Evolutionary conservation across 495 filamentous ascomycete genomes (phyloP).

Genomic region (Penicillium argentinense): DNA sequence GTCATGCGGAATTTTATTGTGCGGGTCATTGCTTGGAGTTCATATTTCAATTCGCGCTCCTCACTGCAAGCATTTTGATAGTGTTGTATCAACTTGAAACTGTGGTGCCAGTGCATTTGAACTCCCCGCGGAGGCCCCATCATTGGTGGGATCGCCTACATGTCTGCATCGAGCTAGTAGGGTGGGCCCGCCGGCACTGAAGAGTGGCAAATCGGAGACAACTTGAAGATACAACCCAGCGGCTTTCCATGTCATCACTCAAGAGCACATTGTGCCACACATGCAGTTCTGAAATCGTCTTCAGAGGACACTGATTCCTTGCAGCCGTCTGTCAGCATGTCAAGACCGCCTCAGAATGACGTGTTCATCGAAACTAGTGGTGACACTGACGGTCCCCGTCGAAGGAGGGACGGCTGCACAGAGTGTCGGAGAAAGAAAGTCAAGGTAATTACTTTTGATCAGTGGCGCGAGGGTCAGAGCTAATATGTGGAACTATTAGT

Average conservation of each 20-base stretch:
- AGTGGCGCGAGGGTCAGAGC: no score
- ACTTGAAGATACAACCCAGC: background rate
- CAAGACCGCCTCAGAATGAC: background rate
- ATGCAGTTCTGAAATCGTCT: no score
- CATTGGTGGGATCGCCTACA: slow-evolving; percentile 10
- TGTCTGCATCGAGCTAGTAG: background rate
- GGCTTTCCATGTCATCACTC: background rate
- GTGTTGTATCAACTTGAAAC: no score
- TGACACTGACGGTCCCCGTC: background rate
- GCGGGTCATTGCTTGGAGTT: no score
- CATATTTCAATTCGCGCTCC: no score
- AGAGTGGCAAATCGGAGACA: slow-evolving; percentile 3
- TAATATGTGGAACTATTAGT: slow-evolving; percentile 22
- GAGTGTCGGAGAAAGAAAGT: slow-evolving; percentile 38
- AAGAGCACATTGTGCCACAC: no score
- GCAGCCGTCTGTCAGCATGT: background rate
- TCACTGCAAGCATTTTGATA: no score
- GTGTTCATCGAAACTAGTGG: background rate
- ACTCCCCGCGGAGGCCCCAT: background rate
- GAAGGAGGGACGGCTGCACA: slow-evolving; percentile 34
- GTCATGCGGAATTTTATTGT: no score
- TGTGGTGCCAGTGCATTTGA: background rate
- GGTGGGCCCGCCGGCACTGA: background rate
- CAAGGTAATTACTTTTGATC: slow-evolving; percentile 16
- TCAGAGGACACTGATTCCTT: no score